Percentiles rank a stretch among this genome's conserved stretches.
Conservation (phyloP, 2,329 filamentous ascomycete species). For the Emydomyces testavorans region DNA sequence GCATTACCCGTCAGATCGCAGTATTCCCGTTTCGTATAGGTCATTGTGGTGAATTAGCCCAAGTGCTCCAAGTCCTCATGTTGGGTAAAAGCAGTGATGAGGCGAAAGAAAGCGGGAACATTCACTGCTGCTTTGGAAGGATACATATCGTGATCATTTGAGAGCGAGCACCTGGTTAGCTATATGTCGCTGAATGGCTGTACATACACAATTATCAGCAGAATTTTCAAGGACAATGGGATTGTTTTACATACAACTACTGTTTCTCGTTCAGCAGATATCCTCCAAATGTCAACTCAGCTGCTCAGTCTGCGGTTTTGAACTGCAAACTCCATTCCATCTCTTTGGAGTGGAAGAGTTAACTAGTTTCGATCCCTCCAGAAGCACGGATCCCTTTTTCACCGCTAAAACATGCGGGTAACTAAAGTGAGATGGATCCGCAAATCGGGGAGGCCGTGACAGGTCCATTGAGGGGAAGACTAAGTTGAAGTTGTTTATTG, state of each 20-base stretch:
- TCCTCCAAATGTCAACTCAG: not conserved
- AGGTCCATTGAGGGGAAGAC: not conserved
- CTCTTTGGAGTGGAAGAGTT: too few species aligned
- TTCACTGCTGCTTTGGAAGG: too few species aligned
- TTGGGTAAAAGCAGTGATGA: not conserved
- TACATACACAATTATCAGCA: not conserved
- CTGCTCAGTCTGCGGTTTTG: too few species aligned
- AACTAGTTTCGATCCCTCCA: too few species aligned
- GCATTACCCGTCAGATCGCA: not conserved
- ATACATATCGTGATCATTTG: too few species aligned
- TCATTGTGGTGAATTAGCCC: too few species aligned
- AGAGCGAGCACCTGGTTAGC: not conserved
- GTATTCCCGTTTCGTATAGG: constrained; percentile 2
- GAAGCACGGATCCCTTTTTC: too few species aligned
- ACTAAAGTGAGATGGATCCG: not conserved
- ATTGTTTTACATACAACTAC: not conserved
- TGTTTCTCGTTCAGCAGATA: not conserved
- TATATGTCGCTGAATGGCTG: too few species aligned
- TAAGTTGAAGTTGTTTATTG: not conserved
- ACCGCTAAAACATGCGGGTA: too few species aligned
- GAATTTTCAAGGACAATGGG: not conserved
- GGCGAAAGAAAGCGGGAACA: too few species aligned
- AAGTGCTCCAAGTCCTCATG: too few species aligned
- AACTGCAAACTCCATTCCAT: too few species aligned
- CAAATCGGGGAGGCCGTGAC: not conserved